A percentile compares a stretch with the other conserved stretches of the same genome.
Conservation (phyloP, 202 grass and related monocot species). For the Elaeis oleifera region DNA sequence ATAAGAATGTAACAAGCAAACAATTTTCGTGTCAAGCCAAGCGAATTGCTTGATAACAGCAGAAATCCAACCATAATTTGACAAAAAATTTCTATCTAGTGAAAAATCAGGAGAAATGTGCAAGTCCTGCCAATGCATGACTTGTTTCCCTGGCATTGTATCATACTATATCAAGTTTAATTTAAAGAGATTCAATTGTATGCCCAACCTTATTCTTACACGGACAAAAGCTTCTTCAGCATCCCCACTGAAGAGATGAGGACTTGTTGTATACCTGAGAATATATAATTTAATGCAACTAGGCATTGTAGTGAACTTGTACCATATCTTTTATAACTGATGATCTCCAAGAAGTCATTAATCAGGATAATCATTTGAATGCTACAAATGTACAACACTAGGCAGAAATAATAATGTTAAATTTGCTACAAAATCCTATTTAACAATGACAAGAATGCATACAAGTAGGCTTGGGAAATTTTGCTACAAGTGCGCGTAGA, state of each 20-base stretch:
- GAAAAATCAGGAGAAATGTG: no score
- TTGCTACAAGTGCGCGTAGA: conserved; percentile 56
- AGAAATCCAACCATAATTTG: not conserved
- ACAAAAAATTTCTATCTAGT: no score
- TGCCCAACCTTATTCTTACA: conserved; percentile 66
- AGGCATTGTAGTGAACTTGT: no score
- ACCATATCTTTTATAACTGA: no score
- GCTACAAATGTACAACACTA: no score
- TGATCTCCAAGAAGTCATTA: no score
- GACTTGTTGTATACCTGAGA: conserved; percentile 89
- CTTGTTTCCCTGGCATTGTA: no score
- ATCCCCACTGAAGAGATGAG: conserved; percentile 72
- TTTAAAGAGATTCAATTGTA: not conserved
- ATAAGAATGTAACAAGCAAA: conserved; percentile 1
- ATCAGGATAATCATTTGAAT: no score
- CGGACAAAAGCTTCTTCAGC: conserved; percentile 68
- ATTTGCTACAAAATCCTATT: no score
- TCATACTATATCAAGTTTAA: no score
- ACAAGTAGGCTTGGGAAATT: conserved; percentile 86
- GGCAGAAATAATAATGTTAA: no score
- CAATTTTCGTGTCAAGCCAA: not conserved
- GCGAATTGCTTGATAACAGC: not conserved
- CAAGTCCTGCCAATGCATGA: no score
- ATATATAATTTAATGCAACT: conserved; percentile 10
- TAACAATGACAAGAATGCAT: conserved; percentile 23